Evolutionary conservation across 352 stramenopile species (phyloP), one percentile per base, ranked within the genome.

Genomic region (Globisporangium megalacanthum): DNA sequence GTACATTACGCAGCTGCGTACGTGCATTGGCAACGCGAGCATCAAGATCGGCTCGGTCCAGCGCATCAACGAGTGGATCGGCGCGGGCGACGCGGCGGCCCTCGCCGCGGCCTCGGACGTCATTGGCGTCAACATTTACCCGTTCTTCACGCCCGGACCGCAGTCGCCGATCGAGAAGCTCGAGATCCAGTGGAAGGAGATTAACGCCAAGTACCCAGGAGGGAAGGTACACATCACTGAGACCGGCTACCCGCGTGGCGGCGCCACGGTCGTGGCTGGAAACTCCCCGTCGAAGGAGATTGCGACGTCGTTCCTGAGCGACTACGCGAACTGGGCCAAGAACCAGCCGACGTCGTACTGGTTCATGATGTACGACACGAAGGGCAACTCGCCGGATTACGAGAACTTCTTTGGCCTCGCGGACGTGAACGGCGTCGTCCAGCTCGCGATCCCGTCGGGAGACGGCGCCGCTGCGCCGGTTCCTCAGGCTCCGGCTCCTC

Each of bases 41-140:
- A 69, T 89, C 17, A 68, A 71, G 0, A 79, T 92, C 36, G 79
- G 79, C 17, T 79, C 83, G 0, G 73, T 82, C 22, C 69, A 82
- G 66, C 67, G 68, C 6, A 67, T 79, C 22, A 61, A 68, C 29
- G 68, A 73, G 22, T 79, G 70, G 73, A 47, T 77, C 15, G 39
- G 61, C 15, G 60, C 70, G 13, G 29, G 31, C 7, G 66, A 69
- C n/a, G 67, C 66, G n/a, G 55, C 42, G 8, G 54, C 58, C 14
- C 29, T 82, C 22, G 73, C 69, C 33, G 63, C 52, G 4, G 62
- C 52, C 10, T 66, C 64, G 22, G 68, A 82, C 56, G 59, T 79
- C 22, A 60, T 77, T 25, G 70, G 70, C 41, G 70, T 74, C 39
- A 79, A 75, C 57, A 76, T 79, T 56, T 74, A 79, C 61, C 70